Conservation (phyloP, 1,284 basidiomycete species). For the Apiotrichum siamense region DNA sequence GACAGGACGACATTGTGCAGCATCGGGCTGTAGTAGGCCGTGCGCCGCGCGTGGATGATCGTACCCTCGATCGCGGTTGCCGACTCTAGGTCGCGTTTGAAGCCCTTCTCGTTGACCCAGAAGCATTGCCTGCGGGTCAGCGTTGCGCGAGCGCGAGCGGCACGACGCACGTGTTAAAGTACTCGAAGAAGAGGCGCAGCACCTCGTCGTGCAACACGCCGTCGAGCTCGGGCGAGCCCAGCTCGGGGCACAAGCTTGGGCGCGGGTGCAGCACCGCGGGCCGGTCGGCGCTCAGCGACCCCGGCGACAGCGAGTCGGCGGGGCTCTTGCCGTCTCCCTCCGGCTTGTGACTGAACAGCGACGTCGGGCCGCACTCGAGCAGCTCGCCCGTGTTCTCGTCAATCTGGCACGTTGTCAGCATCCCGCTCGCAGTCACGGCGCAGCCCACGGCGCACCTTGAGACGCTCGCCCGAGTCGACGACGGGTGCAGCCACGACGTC, state of each 20-base stretch:
- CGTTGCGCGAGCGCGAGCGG: neutral
- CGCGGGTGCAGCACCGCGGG: constrained; percentile 5
- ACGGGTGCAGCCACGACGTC: neutral
- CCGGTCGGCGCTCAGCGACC: constrained; percentile 1
- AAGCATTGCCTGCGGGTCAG: constrained; percentile 17
- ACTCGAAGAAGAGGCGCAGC: constrained; percentile 22
- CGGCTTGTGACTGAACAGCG: constrained; percentile 13
- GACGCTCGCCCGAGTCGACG: constrained; percentile 2
- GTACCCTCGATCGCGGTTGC: constrained; percentile 6
- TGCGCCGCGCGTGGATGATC: constrained; percentile 14
- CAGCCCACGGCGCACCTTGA: constrained; percentile 8
- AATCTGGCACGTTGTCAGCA: constrained; percentile 6
- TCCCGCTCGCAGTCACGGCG: neutral
- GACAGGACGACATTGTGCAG: constrained; percentile 72
- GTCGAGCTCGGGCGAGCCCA: constrained; percentile 16
- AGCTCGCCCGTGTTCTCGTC: constrained; percentile 19
- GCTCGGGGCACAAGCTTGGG: neutral
- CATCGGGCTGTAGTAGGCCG: constrained; percentile 33
- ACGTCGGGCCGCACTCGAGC: constrained; percentile 16
- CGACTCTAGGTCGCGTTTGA: constrained; percentile 13
- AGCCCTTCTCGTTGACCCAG: constrained; percentile 23
- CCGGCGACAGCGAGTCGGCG: neutral
- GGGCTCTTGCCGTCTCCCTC: neutral
- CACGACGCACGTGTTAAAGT: constrained; percentile 18
- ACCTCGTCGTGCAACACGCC: constrained; percentile 17